A percentile compares a stretch with the other conserved stretches of the same genome.
phyloP scores from a whole-genome alignment of 2,329 filamentous ascomycete species.

The Nemania abortiva region DNA sequence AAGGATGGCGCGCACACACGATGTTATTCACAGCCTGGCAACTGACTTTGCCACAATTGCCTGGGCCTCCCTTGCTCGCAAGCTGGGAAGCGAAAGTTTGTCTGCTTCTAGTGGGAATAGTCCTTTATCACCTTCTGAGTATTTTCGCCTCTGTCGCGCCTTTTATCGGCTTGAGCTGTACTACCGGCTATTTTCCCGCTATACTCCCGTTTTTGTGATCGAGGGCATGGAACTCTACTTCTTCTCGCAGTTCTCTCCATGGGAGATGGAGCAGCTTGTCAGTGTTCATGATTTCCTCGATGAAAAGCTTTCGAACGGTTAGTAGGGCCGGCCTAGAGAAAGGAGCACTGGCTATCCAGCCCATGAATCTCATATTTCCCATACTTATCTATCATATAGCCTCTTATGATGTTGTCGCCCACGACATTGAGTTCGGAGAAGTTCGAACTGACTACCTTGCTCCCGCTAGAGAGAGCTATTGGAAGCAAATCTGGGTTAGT shows the following conservation, averaged over 20 bases:
- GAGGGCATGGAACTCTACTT: not conserved
- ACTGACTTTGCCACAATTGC: slow-evolving; percentile 31
- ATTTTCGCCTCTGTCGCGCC: slow-evolving; percentile 33
- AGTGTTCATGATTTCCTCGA: slow-evolving; percentile 36
- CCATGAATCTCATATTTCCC: not conserved
- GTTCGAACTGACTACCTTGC: slow-evolving; percentile 14
- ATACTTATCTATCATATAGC: slow-evolving; percentile 26
- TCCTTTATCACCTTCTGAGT: slow-evolving; percentile 28
- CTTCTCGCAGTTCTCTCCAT: slow-evolving; percentile 33
- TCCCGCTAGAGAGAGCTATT: not conserved
- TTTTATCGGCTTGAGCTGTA: slow-evolving; percentile 39
- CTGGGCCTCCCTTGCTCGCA: slow-evolving; percentile 23
- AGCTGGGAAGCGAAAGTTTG: not conserved
- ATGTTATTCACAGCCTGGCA: slow-evolving; percentile 26
- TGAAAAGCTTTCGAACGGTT: slow-evolving; percentile 30
- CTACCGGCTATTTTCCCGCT: slow-evolving; percentile 18
- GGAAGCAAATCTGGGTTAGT: not conserved
- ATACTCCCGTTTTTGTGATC: not conserved
- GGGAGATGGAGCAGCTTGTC: slow-evolving; percentile 37
- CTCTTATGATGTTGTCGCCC: slow-evolving; percentile 31
- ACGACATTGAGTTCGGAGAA: slow-evolving; percentile 34
- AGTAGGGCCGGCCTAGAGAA: slow-evolving; percentile 3
- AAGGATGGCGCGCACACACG: slow-evolving; percentile 31
- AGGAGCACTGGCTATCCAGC: not conserved
- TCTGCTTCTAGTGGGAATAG: not conserved